A percentile compares a stretch with the other conserved stretches of the same genome.
Conservation (phyloP, 345 rosid genomes). For the Murraya koenigii region DNA sequence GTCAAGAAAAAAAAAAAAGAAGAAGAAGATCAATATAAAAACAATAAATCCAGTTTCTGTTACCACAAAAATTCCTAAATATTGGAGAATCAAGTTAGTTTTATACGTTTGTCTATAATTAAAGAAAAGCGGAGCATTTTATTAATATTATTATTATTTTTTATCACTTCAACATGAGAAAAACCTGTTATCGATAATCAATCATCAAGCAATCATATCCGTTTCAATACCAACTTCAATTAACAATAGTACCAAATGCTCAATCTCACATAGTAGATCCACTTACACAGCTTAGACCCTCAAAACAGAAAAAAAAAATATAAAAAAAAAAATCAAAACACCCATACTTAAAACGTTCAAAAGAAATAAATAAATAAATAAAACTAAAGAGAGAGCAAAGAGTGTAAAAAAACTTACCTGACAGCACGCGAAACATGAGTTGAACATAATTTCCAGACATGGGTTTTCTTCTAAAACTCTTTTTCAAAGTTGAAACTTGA, state of each 20-base stretch:
- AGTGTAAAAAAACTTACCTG: conserved; percentile 48
- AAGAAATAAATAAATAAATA: background rate
- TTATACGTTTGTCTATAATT: background rate
- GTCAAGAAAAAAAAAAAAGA: background rate
- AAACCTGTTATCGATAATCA: conserved; percentile 6
- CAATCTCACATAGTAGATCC: conserved; percentile 22
- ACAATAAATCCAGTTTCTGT: background rate
- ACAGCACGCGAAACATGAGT: conserved; percentile 33
- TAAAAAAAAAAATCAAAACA: background rate
- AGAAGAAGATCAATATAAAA: background rate
- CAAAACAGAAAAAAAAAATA: background rate
- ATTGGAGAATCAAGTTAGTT: background rate
- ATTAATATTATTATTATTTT: no score
- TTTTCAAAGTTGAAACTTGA: conserved; percentile 6
- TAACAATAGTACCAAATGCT: background rate
- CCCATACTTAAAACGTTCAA: background rate
- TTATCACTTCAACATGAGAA: background rate
- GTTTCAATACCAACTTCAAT: background rate
- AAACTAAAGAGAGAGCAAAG: background rate
- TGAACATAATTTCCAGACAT: conserved; percentile 44
- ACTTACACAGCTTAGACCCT: background rate
- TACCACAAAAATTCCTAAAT: background rate
- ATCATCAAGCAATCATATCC: background rate
- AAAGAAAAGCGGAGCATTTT: background rate
- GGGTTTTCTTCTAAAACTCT: conserved; percentile 21